These are phyloP conservation scores for Mucor lusitanicus DNA, from an alignment of 371 early-diverging fungal genomes.

Conservation along the genomic window DNA sequence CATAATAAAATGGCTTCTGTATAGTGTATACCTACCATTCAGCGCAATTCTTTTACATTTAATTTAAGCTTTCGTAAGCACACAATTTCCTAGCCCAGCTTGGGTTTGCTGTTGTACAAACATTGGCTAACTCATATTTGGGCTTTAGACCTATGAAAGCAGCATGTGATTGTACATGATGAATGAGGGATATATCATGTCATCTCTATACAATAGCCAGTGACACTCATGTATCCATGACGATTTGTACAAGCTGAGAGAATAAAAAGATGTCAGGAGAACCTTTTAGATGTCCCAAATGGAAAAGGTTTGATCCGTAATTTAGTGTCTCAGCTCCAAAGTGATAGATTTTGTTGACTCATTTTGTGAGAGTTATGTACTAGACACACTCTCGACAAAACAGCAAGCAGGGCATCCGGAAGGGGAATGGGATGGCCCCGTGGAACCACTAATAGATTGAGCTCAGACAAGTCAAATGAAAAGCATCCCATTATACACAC, in stretches of 20 bases:
- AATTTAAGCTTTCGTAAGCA: neutral
- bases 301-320: slow-evolving; percentile 1
- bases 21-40: too few relatives aligned
- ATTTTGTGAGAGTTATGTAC: too few relatives aligned
- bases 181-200: neutral
- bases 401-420: neutral
- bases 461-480: slow-evolving; percentile 1
- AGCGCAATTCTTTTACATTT: too few relatives aligned
- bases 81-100: neutral
- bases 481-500: neutral
- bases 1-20: too few relatives aligned
- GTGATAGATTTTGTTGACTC: too few relatives aligned
- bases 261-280: neutral
- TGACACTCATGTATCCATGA: neutral
- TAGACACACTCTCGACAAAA: too few relatives aligned
- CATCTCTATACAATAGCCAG: neutral
- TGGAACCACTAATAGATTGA: neutral
- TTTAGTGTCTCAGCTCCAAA: neutral
- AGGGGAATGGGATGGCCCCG: neutral
- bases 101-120: neutral
- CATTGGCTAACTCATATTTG: neutral
- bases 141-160: neutral
- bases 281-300: neutral
- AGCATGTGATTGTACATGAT: neutral
- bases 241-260: neutral